Evolutionary conservation across 2,329 filamentous ascomycete genomes (phyloP), one percentile per base, ranked within the genome.

Genomic region (Sodiomyces alkalinus): DNA sequence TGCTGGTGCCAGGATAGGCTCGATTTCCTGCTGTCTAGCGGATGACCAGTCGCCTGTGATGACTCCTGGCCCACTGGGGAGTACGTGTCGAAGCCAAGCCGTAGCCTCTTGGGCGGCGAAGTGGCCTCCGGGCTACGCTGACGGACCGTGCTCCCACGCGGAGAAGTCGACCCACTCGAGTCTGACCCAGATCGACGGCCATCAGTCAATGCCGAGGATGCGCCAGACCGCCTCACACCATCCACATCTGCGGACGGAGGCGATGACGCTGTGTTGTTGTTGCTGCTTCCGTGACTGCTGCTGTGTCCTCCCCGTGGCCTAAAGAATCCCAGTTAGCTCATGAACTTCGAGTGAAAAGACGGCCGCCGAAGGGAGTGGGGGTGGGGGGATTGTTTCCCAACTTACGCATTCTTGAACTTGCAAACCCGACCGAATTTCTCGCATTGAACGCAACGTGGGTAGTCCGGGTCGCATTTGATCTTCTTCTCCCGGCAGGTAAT

Each of bases 401-500:
- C 77, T 71, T 58, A 87, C 80, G 80, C 80, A 54, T 80, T 81
- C 54, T 82, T 80, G 46, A 83, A 85, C 52, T 77, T 77, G 67
- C 86, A 93, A 12, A 78, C 63, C 26, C 82, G 69, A 31, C 85
- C 82, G 46, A 87, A 87, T 56, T 92, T 93, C 48, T 90, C 79
- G 49, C 86, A 94, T 53, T 93, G 85, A 30, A 86, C 70, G 43
- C 86, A 94, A 41, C 82, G 83, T 21, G 80, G 80, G 39, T 73
- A 78, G 41, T 86, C 83, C 2, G 85, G 86, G 39, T 93, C 83
- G 46, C 86, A 94, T 52, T 92, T 93, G 57, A 94, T 92, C 63
- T 93, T 94, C 71, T 93, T 94, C 56, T 93, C 85, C 28, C 86
- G 72, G 49, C 86, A 94, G 9, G 83, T 90, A 33, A 92, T 66